phyloP scores from a whole-genome alignment of 345 rosid genomes.

The Eutrema yunnanense region DNA sequence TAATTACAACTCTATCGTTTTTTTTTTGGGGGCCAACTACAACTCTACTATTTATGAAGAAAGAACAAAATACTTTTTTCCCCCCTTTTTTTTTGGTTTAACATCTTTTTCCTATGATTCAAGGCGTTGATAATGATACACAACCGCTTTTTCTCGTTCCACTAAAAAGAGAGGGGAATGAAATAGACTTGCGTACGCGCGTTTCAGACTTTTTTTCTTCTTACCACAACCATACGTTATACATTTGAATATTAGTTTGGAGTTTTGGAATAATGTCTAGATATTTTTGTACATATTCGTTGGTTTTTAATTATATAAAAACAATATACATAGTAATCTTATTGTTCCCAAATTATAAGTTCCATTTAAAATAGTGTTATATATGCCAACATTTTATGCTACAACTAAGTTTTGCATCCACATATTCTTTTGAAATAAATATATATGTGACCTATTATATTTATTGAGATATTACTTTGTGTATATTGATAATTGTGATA shows the following conservation, averaged over 20 bases:
- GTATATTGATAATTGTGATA: no score
- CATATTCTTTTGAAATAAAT: no score
- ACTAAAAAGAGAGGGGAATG: conserved; percentile 25
- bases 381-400: neutral
- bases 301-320: neutral
- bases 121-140: conserved; percentile 43
- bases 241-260: conserved; percentile 10
- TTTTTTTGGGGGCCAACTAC: neutral
- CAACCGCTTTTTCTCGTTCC: conserved; percentile 40
- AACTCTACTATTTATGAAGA: conserved; percentile 16
- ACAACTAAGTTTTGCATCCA: neutral
- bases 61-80: neutral
- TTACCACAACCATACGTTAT: conserved; percentile 31
- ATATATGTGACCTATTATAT: no score
- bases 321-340: neutral
- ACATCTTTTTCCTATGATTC: conserved; percentile 2
- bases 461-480: no score
- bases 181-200: conserved; percentile 13
- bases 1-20: conserved; percentile 25
- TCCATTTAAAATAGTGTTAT: neutral
- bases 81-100: neutral
- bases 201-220: conserved; percentile 18
- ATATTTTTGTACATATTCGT: conserved; percentile 18
- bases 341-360: neutral
- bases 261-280: conserved; percentile 10